Conservation (phyloP, 805 yeast species). For the Saccharomycopsis oosterbeekiorum region DNA sequence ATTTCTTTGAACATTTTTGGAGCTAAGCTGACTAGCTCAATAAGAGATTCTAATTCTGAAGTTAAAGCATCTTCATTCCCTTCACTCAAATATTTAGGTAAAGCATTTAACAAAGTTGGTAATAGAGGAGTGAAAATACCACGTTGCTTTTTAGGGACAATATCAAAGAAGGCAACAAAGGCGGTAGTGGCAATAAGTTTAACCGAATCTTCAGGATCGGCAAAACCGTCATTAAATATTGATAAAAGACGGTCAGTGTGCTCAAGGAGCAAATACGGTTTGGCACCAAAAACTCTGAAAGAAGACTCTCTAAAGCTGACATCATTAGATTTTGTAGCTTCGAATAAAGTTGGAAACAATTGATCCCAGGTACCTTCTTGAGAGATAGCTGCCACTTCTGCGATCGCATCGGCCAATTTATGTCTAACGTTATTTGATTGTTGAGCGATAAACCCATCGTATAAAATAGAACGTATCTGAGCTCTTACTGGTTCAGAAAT, state of each 20-base stretch:
- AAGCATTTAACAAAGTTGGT: constrained; percentile 75
- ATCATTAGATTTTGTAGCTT: constrained; percentile 44
- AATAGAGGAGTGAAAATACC: constrained; percentile 62
- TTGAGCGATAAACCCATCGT: constrained; percentile 62
- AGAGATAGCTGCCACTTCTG: constrained; percentile 67
- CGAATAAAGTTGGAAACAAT: constrained; percentile 61
- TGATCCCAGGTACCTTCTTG: constrained; percentile 64
- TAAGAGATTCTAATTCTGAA: constrained; percentile 77
- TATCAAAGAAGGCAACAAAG: constrained; percentile 80
- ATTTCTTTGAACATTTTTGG: constrained; percentile 90
- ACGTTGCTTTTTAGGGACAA: constrained; percentile 74
- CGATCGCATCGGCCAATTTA: constrained; percentile 86
- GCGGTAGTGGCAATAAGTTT: constrained; percentile 89
- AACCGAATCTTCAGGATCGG: constrained; percentile 70
- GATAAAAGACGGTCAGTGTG: constrained; percentile 50
- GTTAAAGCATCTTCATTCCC: constrained; percentile 79
- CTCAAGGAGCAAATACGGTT: constrained; percentile 64
- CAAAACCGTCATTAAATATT: constrained; percentile 71
- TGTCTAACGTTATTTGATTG: constrained; percentile 77
- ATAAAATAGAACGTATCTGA: constrained; percentile 55
- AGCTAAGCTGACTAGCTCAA: constrained; percentile 85
- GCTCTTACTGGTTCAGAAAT: constrained; percentile 46
- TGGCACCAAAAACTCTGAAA: constrained; percentile 76
- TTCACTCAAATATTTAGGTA: constrained; percentile 71
- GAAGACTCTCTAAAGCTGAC: constrained; percentile 78